Evolutionary conservation across 2,329 filamentous ascomycete genomes (phyloP).

Genomic region (Talaromyces atroroseus): DNA sequence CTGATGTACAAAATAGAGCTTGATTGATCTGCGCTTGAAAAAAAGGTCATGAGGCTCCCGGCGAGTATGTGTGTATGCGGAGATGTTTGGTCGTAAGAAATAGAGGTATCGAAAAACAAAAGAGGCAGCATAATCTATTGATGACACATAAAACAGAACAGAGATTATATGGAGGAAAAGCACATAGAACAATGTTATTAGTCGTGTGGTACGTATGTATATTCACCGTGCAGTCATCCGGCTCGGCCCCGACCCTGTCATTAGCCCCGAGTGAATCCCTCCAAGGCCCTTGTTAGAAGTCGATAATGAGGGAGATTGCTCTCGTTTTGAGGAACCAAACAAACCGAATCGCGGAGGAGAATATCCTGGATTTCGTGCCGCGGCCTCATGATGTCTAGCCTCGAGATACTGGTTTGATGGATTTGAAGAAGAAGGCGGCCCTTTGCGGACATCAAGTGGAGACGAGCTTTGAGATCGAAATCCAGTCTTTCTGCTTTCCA

Average conservation of each 20-base stretch:
- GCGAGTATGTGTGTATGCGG: neutral
- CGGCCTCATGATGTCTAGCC: constrained; percentile 23
- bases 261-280: constrained; percentile 28
- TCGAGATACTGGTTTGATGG: constrained; percentile 19
- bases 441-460: constrained; percentile 36
- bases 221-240: constrained; percentile 29
- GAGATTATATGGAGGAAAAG: neutral
- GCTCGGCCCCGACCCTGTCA: constrained; percentile 15
- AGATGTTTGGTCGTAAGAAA: neutral
- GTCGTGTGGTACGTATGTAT: neutral
- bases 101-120: neutral
- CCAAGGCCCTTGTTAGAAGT: constrained; percentile 24
- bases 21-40: neutral
- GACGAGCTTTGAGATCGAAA: constrained; percentile 35
- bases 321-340: constrained; percentile 28
- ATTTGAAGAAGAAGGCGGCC: constrained; percentile 21
- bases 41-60: neutral
- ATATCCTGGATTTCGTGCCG: constrained; percentile 25
- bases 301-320: constrained; percentile 27
- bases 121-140: neutral
- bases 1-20: neutral
- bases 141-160: neutral
- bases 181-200: neutral
- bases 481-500: constrained; percentile 26
- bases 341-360: constrained; percentile 33